A percentile compares a stretch with the other conserved stretches of the same genome.
These are phyloP conservation scores for Metschnikowia proteae DNA, from an alignment of 805 yeast genomes.

Conservation along the genomic window DNA sequence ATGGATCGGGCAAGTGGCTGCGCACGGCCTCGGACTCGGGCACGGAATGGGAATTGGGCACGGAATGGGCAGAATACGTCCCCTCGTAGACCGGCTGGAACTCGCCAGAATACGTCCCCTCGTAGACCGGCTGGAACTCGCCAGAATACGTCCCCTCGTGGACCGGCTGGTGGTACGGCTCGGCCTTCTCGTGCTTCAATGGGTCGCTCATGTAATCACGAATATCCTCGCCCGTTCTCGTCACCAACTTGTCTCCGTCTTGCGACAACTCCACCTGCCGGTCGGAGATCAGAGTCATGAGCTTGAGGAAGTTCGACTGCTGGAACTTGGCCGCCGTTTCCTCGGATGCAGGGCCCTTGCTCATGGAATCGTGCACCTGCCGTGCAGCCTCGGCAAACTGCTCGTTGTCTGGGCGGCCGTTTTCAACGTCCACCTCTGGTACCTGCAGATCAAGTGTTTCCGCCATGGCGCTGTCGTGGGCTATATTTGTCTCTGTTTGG, in stretches of 20 bases:
- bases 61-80: background rate
- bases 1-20: constrained; percentile 40
- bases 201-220: constrained; percentile 22
- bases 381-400: constrained; percentile 40
- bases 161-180: constrained; percentile 13
- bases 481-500: constrained; percentile 6
- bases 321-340: constrained; percentile 32
- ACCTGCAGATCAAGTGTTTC: background rate
- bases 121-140: constrained; percentile 9
- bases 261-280: constrained; percentile 31
- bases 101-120: background rate
- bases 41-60: background rate
- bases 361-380: constrained; percentile 36
- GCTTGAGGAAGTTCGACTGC: constrained; percentile 35
- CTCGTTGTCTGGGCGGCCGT: constrained; percentile 26
- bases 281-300: constrained; percentile 38
- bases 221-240: constrained; percentile 37
- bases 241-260: constrained; percentile 38
- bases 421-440: background rate
- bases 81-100: constrained; percentile 11
- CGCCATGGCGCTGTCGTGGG: too few species aligned
- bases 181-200: constrained; percentile 8
- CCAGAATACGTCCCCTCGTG: constrained; percentile 3
- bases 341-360: constrained; percentile 22
- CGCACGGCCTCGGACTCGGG: constrained; percentile 15